Conservation (phyloP, 2,329 filamentous ascomycete genomes). For the Didymella exigua region DNA sequence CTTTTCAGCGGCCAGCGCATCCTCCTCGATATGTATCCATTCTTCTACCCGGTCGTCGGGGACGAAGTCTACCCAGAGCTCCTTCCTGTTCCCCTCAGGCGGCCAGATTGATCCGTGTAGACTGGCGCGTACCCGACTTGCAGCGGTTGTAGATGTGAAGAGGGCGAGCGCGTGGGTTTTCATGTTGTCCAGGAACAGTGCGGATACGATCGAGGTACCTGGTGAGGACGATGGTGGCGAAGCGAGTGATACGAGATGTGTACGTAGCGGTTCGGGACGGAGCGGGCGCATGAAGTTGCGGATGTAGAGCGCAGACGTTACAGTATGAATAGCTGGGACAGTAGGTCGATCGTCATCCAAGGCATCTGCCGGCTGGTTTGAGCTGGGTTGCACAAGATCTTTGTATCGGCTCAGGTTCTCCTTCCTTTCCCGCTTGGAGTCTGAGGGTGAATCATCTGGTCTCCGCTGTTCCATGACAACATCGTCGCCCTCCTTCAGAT, state of each 20-base stretch:
- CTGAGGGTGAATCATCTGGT: slow-evolving; percentile 22
- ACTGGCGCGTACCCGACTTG: slow-evolving; percentile 74
- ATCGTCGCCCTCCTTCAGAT: slow-evolving; percentile 41
- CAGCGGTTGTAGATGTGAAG: slow-evolving; percentile 72
- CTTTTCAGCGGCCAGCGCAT: slow-evolving; percentile 37
- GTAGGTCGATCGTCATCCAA: slow-evolving; percentile 40
- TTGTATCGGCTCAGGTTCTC: slow-evolving; percentile 45
- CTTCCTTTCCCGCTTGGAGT: slow-evolving; percentile 29
- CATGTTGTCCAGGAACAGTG: slow-evolving; percentile 74
- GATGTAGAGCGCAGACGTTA: slow-evolving; percentile 71
- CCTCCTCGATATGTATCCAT: slow-evolving; percentile 67
- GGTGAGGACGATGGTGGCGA: slow-evolving; percentile 58
- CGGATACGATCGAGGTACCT: slow-evolving; percentile 54
- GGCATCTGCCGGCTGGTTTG: slow-evolving; percentile 19
- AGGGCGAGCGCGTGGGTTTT: slow-evolving; percentile 85
- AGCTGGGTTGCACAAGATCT: slow-evolving; percentile 35
- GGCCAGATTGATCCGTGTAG: slow-evolving; percentile 86
- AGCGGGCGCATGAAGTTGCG: slow-evolving; percentile 88
- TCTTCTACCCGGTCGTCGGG: slow-evolving; percentile 72
- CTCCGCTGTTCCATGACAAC: slow-evolving; percentile 37
- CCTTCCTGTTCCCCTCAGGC: slow-evolving; percentile 80
- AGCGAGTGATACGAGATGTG: slow-evolving; percentile 73
- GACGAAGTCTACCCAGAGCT: slow-evolving; percentile 87
- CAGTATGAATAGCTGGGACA: slow-evolving; percentile 49
- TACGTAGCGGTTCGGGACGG: slow-evolving; percentile 68